A percentile compares a stretch with the other conserved stretches of the same genome.
These are phyloP conservation scores for Pestalotiopsis sp. DNA, from an alignment of 2,329 filamentous ascomycete genomes.

Conservation along the genomic window DNA sequence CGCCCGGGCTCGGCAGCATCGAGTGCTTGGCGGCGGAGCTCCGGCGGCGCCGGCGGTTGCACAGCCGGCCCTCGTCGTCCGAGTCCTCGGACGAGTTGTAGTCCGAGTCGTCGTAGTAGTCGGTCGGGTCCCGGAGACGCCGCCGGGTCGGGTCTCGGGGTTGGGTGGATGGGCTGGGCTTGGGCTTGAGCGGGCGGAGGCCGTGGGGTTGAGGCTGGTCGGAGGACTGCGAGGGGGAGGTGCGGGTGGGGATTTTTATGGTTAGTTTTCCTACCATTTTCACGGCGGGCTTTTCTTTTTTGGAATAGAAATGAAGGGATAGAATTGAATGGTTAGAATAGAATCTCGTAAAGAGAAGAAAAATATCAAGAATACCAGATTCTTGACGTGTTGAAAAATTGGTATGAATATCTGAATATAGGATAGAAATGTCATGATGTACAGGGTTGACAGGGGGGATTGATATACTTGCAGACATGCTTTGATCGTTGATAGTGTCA, in stretches of 20 bases:
- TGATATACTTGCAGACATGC: background rate
- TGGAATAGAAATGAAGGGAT: background rate
- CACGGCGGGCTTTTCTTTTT: background rate
- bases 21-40: background rate
- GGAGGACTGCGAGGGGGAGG: background rate
- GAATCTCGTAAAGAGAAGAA: background rate
- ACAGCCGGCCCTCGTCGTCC: background rate
- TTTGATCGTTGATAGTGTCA: background rate
- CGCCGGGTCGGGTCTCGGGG: background rate
- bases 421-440: background rate
- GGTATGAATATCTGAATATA: background rate
- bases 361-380: slow-evolving; percentile 3
- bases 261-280: background rate
- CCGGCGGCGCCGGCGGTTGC: background rate
- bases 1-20: slow-evolving; percentile 5
- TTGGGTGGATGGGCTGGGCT: background rate
- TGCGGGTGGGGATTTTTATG: background rate
- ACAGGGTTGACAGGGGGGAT: background rate
- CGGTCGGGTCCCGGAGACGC: background rate
- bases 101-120: background rate
- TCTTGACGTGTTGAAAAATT: background rate
- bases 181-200: background rate
- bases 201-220: background rate
- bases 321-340: background rate
- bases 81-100: background rate